Evolutionary conservation across 305 asterid species (phyloP).

Genomic region (Fraxinus angustifolia): DNA sequence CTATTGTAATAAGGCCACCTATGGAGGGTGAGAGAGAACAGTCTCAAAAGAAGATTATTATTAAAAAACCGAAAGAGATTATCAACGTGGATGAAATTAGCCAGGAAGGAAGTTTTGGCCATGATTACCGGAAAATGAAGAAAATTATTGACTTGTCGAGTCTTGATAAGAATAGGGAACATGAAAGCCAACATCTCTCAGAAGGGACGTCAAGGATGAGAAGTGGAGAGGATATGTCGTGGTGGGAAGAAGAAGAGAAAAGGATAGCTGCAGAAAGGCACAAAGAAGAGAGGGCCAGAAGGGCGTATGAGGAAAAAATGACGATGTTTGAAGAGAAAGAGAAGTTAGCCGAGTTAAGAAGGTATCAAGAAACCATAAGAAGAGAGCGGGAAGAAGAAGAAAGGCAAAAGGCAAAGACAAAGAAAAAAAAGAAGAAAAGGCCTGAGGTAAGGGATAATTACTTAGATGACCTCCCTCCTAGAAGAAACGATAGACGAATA

Average conservation of each 20-base stretch:
- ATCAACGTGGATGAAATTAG: slow-evolving; percentile 61
- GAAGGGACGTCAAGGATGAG: slow-evolving; percentile 64
- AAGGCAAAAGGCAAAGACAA: slow-evolving; percentile 61
- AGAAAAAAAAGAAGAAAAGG: slow-evolving; percentile 71
- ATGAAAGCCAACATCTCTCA: slow-evolving; percentile 36
- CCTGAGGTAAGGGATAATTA: slow-evolving; percentile 59
- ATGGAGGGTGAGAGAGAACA: slow-evolving; percentile 66
- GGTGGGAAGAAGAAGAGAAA: slow-evolving; percentile 64
- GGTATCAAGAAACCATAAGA: slow-evolving; percentile 67
- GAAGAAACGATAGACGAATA: slow-evolving; percentile 67
- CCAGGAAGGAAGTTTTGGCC: slow-evolving; percentile 82
- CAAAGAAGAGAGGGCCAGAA: slow-evolving; percentile 55
- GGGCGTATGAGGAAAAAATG: slow-evolving; percentile 44
- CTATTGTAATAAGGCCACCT: slow-evolving; percentile 77
- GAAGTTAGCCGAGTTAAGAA: slow-evolving; percentile 56
- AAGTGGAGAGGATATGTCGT: slow-evolving; percentile 50
- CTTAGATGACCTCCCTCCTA: slow-evolving; percentile 61
- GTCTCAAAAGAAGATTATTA: slow-evolving; percentile 71
- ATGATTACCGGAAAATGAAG: slow-evolving; percentile 72
- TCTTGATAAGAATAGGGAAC: slow-evolving; percentile 48
- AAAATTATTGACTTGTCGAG: slow-evolving; percentile 70
- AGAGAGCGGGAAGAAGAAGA: slow-evolving; percentile 94
- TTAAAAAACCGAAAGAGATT: slow-evolving; percentile 75
- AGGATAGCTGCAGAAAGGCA: slow-evolving; percentile 52
- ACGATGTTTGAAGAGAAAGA: slow-evolving; percentile 58